phyloP scores from a whole-genome alignment of 208 protist species.

The Trichomonas vaginalis region DNA sequence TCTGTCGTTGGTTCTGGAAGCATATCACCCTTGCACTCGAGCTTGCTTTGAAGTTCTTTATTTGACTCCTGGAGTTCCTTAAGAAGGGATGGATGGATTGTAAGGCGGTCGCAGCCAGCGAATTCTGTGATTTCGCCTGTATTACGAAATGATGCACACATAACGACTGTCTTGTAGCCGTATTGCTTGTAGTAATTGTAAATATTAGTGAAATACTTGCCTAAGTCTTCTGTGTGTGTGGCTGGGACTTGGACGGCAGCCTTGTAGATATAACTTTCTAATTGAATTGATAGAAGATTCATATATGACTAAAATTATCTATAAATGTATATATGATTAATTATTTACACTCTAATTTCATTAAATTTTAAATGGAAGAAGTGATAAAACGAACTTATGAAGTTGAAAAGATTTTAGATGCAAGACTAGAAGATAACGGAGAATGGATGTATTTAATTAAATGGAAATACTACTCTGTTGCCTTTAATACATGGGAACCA shows the following conservation, averaged over 20 bases:
- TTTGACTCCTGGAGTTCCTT: constrained; percentile 24
- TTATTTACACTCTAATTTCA: too few relatives aligned
- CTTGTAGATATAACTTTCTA: too few relatives aligned
- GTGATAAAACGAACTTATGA: background rate
- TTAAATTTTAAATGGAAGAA: background rate
- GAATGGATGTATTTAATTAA: background rate
- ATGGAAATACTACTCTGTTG: background rate
- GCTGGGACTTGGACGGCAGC: background rate
- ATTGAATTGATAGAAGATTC: too few relatives aligned
- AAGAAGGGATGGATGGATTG: constrained; percentile 38
- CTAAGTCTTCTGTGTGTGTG: constrained; percentile 31
- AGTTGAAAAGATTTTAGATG: background rate
- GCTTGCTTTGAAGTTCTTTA: background rate
- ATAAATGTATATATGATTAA: too few relatives aligned
- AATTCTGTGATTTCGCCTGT: constrained; percentile 40
- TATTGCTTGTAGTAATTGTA: constrained; percentile 40
- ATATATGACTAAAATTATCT: too few relatives aligned
- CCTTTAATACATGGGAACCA: background rate
- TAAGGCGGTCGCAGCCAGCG: constrained; percentile 37
- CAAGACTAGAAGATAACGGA: background rate
- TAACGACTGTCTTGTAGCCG: constrained; percentile 36
- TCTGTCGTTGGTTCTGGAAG: background rate
- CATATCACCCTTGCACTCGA: background rate
- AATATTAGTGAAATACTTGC: constrained; percentile 27
- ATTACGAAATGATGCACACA: constrained; percentile 26